Base-by-base conservation (phyloP, 495 filamentous ascomycete species). In the Podospora pseudopauciseta region DNA sequence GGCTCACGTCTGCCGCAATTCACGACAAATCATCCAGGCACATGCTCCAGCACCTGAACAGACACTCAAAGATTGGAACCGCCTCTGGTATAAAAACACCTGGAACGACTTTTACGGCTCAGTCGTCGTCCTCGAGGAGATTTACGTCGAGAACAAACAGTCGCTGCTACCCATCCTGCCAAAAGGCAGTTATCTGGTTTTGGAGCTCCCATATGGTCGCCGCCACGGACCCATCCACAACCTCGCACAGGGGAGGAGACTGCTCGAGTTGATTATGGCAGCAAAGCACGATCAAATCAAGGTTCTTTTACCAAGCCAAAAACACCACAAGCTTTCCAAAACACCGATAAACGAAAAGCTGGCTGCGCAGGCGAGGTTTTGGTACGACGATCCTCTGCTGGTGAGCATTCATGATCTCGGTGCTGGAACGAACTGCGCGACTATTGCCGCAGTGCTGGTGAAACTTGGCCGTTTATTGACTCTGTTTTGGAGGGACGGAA, bases 201-300 rank as follows among this genome's bases (percentile, higher is more conserved):
- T 61, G 16, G 15, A 32, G 6, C 30, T 61, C 32, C 19, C 59
- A 13, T 30, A 11, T 18, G 59, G 59, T 5, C 27, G 1, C 16
- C 59, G 59, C 27, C 5, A 13, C 3, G 9, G 5, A 13, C 39
- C 39, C 39, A 49, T 16, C 9, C 9, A 39, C 34, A 39, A 39
- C 5, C 11, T 11, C 11, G 2, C 39, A 13, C 39, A 49, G 39
- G 39, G 39, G 9, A 49, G 39, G 13, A 49, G 39, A 16, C 18
- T 61, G 5, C 27, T 61, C 5, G 59, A 61, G 9, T 9, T 61
- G 5, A 5, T 61, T 11, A 27, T 61, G 26, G 59, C 59, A 4
- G 59, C 59, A 23, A 61, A 61, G 27, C 23, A 61, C 16, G 16
- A 61, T 15, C 59, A 61, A 18, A 26, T 61, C 16, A 61, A 61